Conservation (phyloP, 23 red algal species). For the Gracilaria domingensis region DNA sequence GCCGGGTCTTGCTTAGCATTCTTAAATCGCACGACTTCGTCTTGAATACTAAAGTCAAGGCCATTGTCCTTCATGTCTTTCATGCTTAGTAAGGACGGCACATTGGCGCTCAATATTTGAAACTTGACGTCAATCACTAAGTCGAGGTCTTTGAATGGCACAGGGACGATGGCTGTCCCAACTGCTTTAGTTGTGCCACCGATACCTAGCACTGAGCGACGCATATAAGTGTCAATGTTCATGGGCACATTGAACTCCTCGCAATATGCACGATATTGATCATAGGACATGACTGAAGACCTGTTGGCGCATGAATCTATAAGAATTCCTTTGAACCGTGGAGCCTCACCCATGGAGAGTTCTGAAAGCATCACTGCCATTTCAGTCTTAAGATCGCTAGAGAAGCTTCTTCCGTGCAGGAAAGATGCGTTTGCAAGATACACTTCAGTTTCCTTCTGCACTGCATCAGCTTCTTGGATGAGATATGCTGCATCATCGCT, state of each 20-base stretch:
- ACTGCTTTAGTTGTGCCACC: conserved; percentile 37
- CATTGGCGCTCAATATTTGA: conserved; percentile 21
- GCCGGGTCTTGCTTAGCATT: not conserved
- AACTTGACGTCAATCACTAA: conserved; percentile 42
- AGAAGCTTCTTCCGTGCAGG: not conserved
- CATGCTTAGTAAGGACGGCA: conserved; percentile 29
- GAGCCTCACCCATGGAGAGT: not conserved
- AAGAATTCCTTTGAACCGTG: conserved; percentile 23
- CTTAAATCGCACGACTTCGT: not conserved
- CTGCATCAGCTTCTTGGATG: not conserved
- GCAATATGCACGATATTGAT: conserved; percentile 24
- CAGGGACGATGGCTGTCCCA: conserved; percentile 23
- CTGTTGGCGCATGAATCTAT: conserved; percentile 53
- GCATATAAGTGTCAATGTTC: not conserved
- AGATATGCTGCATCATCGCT: not conserved
- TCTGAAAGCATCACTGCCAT: not conserved
- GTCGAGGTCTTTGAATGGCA: conserved; percentile 34
- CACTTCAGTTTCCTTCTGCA: not conserved
- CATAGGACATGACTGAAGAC: conserved; percentile 9
- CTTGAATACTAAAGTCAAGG: conserved; percentile 37
- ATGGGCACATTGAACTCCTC: conserved; percentile 36
- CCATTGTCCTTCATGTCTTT: conserved; percentile 59
- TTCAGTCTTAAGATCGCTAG: not conserved
- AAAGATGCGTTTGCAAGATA: not conserved
- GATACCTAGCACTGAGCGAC: conserved; percentile 17